Base-by-base conservation (phyloP, 2,329 filamentous ascomycete genomes). In the Bipolaris bicolor region DNA sequence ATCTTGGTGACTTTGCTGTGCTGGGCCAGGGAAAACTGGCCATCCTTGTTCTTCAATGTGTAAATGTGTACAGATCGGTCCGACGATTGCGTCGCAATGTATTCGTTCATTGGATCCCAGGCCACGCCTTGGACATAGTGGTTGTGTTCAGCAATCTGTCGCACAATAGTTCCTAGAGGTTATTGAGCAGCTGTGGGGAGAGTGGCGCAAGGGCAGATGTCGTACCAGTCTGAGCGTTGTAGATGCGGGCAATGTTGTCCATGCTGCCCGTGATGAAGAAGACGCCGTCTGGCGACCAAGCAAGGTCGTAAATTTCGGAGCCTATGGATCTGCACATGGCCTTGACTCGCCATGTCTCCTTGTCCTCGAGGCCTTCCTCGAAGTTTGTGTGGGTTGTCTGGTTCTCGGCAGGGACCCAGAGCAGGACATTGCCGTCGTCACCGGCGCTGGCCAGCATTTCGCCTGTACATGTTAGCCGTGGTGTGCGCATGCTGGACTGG, bases 211-310 rank as follows among this genome's bases (percentile, higher is more conserved):
- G 51, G 40, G 60, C 45, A 55, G 52, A 44, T 48, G 50, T 66
- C 84, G 63, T 81, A 93, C 91, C 94, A 69, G 90, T 95, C 63
- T 90, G 89, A 55, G 93, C 91, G 77, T 96, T 97, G 82, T 97
- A 98, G 68, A 99, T 98, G 58, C 94, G 87, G 57, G 95, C 93
- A 74, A 98, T 89, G 76, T 99, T 99, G 80, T 99, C 95, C 93
- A 99, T 98, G 79, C 95, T 98, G 37, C 95, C 95, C 22, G 96
- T 97, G 69, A 99, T 97, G 81, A 99, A 97, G 80, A 96, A 95
- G 37, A 88, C 82, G 37, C 91, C 92, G 77, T 99, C 95, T n/a
- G 96, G 96, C 47, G 95, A 98, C 96, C 95, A 99, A 49, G 95
- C 95, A 55, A 99, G 81, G 77, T 99, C 95, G 79, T 99, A 99